Evolutionary conservation across 768 basidiomycete genomes (phyloP).

Genomic region (Neoboletus brunneissimus): DNA sequence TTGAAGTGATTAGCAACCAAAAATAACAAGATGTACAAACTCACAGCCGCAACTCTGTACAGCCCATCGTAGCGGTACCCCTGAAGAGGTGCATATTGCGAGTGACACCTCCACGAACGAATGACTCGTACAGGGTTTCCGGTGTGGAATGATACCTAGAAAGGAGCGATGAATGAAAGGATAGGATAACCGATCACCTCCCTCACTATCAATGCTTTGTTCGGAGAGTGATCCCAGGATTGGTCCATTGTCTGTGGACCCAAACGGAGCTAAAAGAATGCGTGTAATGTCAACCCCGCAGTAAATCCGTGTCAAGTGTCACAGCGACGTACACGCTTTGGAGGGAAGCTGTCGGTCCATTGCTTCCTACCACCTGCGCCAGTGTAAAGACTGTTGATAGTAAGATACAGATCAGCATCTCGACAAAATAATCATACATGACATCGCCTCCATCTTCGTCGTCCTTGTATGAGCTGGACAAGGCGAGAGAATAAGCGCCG

Average conservation of each 20-base stretch:
- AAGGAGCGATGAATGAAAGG: background rate
- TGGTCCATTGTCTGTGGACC: constrained; percentile 27
- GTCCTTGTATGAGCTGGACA: constrained; percentile 24
- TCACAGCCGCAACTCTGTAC: constrained; percentile 25
- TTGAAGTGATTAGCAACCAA: background rate
- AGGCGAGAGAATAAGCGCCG: constrained; percentile 18
- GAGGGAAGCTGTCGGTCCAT: constrained; percentile 8
- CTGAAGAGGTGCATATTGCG: constrained; percentile 24
- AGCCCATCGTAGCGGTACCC: constrained; percentile 34
- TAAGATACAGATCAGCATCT: background rate
- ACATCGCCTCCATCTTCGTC: constrained; percentile 26
- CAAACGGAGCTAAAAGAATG: constrained; percentile 5
- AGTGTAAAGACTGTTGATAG: constrained; percentile 25
- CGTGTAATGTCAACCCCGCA: background rate
- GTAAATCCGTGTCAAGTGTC: background rate
- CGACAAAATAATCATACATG: constrained; percentile 16
- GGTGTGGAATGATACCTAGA: constrained; percentile 22
- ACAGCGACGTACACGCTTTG: constrained; percentile 21
- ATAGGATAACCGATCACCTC: background rate
- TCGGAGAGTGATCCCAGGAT: constrained; percentile 13
- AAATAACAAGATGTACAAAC: background rate
- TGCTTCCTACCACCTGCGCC: constrained; percentile 23
- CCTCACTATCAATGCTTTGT: constrained; percentile 22
- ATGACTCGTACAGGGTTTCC: constrained; percentile 26
- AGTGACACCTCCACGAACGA: constrained; percentile 18